phyloP scores from a whole-genome alignment of 2,329 filamentous ascomycete species.

The Corynespora cassiicola region DNA sequence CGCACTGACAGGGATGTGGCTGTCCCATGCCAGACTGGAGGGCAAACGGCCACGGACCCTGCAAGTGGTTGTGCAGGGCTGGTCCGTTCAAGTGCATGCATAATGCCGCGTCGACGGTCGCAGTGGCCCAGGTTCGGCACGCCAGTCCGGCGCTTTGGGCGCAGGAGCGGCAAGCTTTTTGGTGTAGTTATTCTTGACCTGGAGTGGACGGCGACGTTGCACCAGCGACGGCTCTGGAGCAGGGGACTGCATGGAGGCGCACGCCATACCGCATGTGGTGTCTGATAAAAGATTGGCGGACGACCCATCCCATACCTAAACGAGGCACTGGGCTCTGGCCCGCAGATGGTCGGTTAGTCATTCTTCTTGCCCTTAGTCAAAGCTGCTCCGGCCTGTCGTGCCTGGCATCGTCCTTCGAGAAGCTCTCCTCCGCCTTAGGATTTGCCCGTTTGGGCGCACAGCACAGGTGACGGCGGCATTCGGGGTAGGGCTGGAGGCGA shows the following conservation, averaged over 20 bases:
- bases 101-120: constrained; percentile 21
- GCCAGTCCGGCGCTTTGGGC: constrained; percentile 27
- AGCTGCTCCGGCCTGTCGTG: constrained; percentile 2
- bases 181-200: constrained; percentile 40
- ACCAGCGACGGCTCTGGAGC: constrained; percentile 22
- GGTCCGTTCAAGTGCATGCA: too few species aligned
- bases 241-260: constrained; percentile 30
- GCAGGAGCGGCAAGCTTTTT: constrained; percentile 32
- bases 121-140: constrained; percentile 23
- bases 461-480: neutral
- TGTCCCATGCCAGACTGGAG: constrained; percentile 20
- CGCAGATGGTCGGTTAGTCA: constrained; percentile 30
- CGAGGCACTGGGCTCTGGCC: constrained; percentile 6
- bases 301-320: constrained; percentile 15
- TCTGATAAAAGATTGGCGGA: constrained; percentile 39
- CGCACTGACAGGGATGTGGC: constrained; percentile 28
- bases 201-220: constrained; percentile 36
- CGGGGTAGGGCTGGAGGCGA: constrained; percentile 17
- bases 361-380: constrained; percentile 21
- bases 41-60: constrained; percentile 31
- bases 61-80: too few species aligned
- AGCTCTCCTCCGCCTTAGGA: constrained; percentile 11
- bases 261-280: constrained; percentile 32
- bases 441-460: constrained; percentile 12
- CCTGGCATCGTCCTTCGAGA: constrained; percentile 15